phyloP scores from a whole-genome alignment of 805 yeast genomes.

The Candida michaelii region DNA sequence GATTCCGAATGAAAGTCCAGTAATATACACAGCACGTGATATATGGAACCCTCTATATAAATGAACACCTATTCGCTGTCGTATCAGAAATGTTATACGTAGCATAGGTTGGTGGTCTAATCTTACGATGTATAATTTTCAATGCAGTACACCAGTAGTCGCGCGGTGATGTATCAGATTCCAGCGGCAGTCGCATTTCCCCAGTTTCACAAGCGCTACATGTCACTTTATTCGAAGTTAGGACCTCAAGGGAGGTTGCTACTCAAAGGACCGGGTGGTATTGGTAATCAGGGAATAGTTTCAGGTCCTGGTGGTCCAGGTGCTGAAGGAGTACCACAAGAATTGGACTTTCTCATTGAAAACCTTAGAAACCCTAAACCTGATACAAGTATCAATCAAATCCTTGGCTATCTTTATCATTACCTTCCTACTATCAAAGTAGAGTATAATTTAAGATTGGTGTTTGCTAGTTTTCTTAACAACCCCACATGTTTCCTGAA shows the following conservation, averaged over 20 bases:
- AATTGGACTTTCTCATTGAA: constrained; percentile 47
- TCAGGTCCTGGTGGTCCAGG: too few species aligned
- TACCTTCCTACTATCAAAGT: constrained; percentile 51
- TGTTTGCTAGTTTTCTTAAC: constrained; percentile 45
- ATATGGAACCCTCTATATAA: background rate
- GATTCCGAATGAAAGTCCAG: background rate
- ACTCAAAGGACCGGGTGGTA: background rate
- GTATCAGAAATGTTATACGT: background rate
- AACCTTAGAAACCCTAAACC: constrained; percentile 43
- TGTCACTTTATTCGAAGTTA: constrained; percentile 16
- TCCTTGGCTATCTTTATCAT: constrained; percentile 49
- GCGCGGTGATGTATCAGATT: too few species aligned
- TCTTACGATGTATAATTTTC: background rate
- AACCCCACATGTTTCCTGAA: constrained; percentile 36
- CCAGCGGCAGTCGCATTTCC: background rate
- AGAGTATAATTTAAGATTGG: constrained; percentile 44
- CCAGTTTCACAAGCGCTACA: constrained; percentile 1
- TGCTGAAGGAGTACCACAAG: constrained; percentile 38
- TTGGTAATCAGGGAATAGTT: too few species aligned
- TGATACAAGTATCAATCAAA: constrained; percentile 27
- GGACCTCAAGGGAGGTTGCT: constrained; percentile 15
- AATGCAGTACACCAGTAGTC: too few species aligned
- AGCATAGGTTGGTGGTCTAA: background rate
- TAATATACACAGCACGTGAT: background rate
- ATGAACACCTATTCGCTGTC: background rate